A percentile compares a stretch with the other conserved stretches of the same genome.
Evolutionary conservation across 768 basidiomycete species (phyloP).

Genomic region (Clitopilus passeckerianus): DNA sequence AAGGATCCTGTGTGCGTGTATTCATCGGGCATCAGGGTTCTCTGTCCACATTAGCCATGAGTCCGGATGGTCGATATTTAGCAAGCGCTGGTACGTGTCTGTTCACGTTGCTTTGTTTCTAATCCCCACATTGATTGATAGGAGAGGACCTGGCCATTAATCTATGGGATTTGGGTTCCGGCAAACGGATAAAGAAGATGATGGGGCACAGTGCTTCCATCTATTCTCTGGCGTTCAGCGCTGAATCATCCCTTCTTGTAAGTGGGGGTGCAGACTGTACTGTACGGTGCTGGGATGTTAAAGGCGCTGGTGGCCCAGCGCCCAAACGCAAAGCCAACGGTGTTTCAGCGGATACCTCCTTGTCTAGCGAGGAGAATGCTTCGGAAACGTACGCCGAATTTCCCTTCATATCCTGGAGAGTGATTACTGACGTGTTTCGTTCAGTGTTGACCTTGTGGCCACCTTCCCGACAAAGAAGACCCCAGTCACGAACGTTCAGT

Average conservation of each 20-base stretch:
- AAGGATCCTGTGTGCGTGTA: slow-evolving; percentile 88
- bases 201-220: slow-evolving; percentile 87
- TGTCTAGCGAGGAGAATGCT: slow-evolving; percentile 22
- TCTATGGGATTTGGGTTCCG: slow-evolving; percentile 96
- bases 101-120: slow-evolving; percentile 1
- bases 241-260: slow-evolving; percentile 85
- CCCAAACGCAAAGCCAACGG: slow-evolving; percentile 58
- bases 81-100: slow-evolving; percentile 71
- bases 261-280: slow-evolving; percentile 95
- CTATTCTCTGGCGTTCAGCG: slow-evolving; percentile 87
- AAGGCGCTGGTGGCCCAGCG: slow-evolving; percentile 61
- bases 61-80: slow-evolving; percentile 90
- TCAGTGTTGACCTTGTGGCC: slow-evolving; percentile 76
- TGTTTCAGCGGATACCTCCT: slow-evolving; percentile 10
- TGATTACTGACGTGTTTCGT: slow-evolving; percentile 6
- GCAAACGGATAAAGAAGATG: slow-evolving; percentile 94
- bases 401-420: neutral
- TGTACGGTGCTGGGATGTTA: slow-evolving; percentile 98
- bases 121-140: slow-evolving; percentile 17
- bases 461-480: slow-evolving; percentile 97
- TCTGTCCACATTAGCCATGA: slow-evolving; percentile 81
- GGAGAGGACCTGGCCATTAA: slow-evolving; percentile 92
- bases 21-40: slow-evolving; percentile 94
- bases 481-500: slow-evolving; percentile 87
- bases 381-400: slow-evolving; percentile 62